Conservation (phyloP, 2,329 filamentous ascomycete species). For the Hypocreales sp. region DNA sequence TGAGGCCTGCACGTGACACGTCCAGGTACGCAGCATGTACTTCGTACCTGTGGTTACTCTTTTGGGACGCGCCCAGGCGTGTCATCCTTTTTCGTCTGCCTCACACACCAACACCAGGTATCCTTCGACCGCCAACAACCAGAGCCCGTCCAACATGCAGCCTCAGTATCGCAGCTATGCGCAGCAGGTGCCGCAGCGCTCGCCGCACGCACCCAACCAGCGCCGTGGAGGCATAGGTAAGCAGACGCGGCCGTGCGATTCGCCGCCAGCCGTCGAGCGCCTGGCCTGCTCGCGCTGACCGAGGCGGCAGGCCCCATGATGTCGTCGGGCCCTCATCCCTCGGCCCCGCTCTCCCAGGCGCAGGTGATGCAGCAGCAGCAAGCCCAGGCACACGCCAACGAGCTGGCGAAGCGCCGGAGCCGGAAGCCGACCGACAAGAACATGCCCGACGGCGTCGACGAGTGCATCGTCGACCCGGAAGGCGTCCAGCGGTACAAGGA, state of each 20-base stretch:
- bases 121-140: no score
- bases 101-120: no score
- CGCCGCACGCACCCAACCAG: conserved; percentile 30
- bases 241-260: no score
- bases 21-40: no score
- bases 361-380: conserved; percentile 37
- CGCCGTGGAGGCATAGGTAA: conserved; percentile 39
- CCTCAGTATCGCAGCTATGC: conserved; percentile 34
- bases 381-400: conserved; percentile 36
- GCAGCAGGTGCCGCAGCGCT: conserved; percentile 33
- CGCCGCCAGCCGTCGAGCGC: background rate
- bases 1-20: no score
- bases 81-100: no score
- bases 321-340: conserved; percentile 34
- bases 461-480: conserved; percentile 61
- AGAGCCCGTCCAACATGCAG: no score
- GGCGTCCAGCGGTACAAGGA: conserved; percentile 69
- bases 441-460: conserved; percentile 78
- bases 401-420: conserved; percentile 64
- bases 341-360: conserved; percentile 35
- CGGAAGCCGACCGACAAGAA: conserved; percentile 91
- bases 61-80: no score
- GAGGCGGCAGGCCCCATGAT: conserved; percentile 34
- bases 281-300: conserved; percentile 2
- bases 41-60: no score